These are phyloP conservation scores for Rhizophagus prolifer DNA, from an alignment of 192 early-diverging fungal genomes.

Conservation along the genomic window DNA sequence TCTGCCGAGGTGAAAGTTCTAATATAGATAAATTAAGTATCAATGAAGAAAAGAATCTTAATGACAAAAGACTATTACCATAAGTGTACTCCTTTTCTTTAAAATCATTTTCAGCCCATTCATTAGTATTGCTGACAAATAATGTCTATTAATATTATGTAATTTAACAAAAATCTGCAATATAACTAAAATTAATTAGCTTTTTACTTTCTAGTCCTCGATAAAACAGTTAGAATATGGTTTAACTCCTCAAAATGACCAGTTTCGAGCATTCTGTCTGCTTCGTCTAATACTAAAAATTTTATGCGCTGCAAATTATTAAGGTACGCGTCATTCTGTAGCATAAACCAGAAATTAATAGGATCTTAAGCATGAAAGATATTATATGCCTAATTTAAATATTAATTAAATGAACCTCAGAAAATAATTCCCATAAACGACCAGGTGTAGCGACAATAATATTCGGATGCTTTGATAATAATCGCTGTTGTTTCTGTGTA, in stretches of 20 bases:
- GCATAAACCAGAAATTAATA: neutral
- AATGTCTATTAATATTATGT: neutral
- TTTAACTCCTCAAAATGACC: constrained; percentile 76
- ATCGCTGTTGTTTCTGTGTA: constrained; percentile 82
- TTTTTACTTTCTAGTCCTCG: constrained; percentile 42
- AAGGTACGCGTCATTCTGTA: constrained; percentile 56
- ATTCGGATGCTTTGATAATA: constrained; percentile 63
- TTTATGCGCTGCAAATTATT: constrained; percentile 55
- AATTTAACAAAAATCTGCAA: constrained; percentile 3
- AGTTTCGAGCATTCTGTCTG: constrained; percentile 79
- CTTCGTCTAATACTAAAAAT: constrained; percentile 82
- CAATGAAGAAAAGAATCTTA: neutral
- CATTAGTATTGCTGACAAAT: constrained; percentile 28
- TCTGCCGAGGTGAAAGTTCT: constrained; percentile 59
- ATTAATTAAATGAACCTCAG: constrained; percentile 18
- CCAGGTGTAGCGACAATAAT: constrained; percentile 84
- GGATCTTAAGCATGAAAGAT: neutral
- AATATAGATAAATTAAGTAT: constrained; percentile 28
- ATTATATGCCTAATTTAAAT: neutral
- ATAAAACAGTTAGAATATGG: constrained; percentile 57
- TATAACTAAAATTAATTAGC: neutral
- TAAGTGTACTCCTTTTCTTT: neutral
- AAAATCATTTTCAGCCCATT: constrained; percentile 36
- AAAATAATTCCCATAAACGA: constrained; percentile 63
- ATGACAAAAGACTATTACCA: neutral